Evolutionary conservation across 2,329 filamentous ascomycete genomes (phyloP), one percentile per base, ranked within the genome.

Genomic region (Fusarium protoensiforme): DNA sequence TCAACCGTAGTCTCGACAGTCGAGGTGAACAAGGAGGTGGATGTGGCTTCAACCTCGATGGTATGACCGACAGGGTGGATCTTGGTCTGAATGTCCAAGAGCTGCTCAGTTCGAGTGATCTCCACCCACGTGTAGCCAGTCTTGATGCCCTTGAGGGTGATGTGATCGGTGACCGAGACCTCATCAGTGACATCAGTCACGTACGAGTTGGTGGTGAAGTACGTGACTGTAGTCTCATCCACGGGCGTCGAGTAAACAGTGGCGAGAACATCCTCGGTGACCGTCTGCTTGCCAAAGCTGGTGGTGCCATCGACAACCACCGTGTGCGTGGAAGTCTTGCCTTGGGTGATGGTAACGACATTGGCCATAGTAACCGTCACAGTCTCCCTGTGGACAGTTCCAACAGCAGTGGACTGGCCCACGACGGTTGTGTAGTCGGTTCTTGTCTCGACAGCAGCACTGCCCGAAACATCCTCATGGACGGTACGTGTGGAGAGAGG

Each of bases 401-500:
- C 41, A 53, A 67, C 39, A 4, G 61, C 48, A 11, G 65, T 67
- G 4, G 51, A 61, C 20, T 20, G 60, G 22, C 53, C 43, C 8
- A 27, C 6, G 1, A 64, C 59, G 7, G 67, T 69, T n/a, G 24
- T 54, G 20, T 57, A 63, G 5, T 57, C 48, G 2, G 56, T 56
- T 2, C 24, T 22, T 14, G 35, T 64, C 20, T 46, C 27, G 29
- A 24, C n/a, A 16, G n/a, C n/a, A 7, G 41, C 35, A 9, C 31
- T 38, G 16, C 29, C 46, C 0, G 39, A 46, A 8, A 9, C 24
- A 46, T 24, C 20, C 16, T 53, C 36, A 16, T 71, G 53, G 0
- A 63, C 46, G 2, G 69, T 71, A 2, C 54, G 51, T 6, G 69
- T 67, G 2, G 68, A 63, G 4, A 71, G 62, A 22, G 68, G 61